Evolutionary conservation across 345 rosid genomes (phyloP).

Genomic region (Hibiscus trionum): DNA sequence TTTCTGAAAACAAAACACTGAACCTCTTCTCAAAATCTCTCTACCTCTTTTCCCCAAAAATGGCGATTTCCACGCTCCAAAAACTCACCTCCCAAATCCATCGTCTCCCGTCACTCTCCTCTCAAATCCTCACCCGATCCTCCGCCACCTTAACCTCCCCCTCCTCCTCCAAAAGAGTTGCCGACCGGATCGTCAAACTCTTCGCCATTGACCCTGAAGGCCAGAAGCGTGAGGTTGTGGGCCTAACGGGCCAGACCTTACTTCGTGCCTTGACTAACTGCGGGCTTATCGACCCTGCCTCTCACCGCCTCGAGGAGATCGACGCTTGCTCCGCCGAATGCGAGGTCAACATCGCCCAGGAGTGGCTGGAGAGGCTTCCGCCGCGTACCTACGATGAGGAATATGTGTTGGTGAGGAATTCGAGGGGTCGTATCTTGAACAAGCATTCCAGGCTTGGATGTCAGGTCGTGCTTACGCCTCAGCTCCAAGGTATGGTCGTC

Average conservation of each 20-base stretch:
- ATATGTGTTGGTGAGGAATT: conserved; percentile 69
- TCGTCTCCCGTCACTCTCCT: conserved; percentile 45
- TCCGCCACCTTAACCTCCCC: conserved; percentile 32
- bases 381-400: conserved; percentile 88
- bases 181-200: conserved; percentile 86
- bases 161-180: conserved; percentile 50
- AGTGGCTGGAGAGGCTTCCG: conserved; percentile 85
- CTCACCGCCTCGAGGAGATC: conserved; percentile 91
- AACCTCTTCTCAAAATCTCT: background rate
- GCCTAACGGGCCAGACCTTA: conserved; percentile 85
- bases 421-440: conserved; percentile 81
- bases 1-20: background rate
- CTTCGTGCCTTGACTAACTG: conserved; percentile 62
- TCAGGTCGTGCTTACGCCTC: conserved; percentile 69
- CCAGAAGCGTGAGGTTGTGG: conserved; percentile 59
- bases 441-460: conserved; percentile 87
- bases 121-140: conserved; percentile 40
- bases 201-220: conserved; percentile 80
- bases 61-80: conserved; percentile 3
- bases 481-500: conserved; percentile 96
- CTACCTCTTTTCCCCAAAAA: background rate
- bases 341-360: conserved; percentile 97
- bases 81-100: background rate
- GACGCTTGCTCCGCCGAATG: conserved; percentile 98
- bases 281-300: conserved; percentile 82